Evolutionary conservation across 1,139 yeast genomes (phyloP).

Genomic region (Saccharomyces pastorianus): DNA sequence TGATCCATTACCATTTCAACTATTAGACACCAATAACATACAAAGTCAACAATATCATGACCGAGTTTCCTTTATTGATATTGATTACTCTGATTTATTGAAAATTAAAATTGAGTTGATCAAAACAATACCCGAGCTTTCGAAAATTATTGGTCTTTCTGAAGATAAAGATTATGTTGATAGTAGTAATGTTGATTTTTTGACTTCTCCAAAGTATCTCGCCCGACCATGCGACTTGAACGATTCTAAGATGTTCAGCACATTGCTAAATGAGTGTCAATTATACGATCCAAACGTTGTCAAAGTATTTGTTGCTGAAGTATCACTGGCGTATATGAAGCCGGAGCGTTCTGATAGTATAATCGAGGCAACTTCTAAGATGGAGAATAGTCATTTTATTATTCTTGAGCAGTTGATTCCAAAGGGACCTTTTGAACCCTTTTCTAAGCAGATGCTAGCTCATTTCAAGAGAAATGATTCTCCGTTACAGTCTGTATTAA

Average conservation of each 20-base stretch:
- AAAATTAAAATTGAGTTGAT: constrained; percentile 48
- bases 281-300: constrained; percentile 31
- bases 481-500: constrained; percentile 56
- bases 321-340: constrained; percentile 73
- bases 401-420: constrained; percentile 70
- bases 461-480: constrained; percentile 64
- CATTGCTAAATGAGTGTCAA: constrained; percentile 30
- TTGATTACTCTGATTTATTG: constrained; percentile 68
- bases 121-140: constrained; percentile 40
- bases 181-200: constrained; percentile 15
- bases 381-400: constrained; percentile 52
- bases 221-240: constrained; percentile 70
- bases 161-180: constrained; percentile 2
- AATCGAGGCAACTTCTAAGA: constrained; percentile 40
- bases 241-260: constrained; percentile 37
- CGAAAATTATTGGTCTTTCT: constrained; percentile 38
- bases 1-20: constrained; percentile 69
- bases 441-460: constrained; percentile 65
- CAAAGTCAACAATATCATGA: constrained; percentile 20
- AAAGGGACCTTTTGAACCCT: constrained; percentile 52
- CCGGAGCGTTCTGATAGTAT: constrained; percentile 60
- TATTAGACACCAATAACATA: constrained; percentile 36
- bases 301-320: constrained; percentile 69
- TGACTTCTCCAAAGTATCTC: constrained; percentile 44
- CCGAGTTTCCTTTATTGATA: constrained; percentile 50